Base-by-base conservation (phyloP, 176 grass and related monocot species). In the Areca catechu region DNA sequence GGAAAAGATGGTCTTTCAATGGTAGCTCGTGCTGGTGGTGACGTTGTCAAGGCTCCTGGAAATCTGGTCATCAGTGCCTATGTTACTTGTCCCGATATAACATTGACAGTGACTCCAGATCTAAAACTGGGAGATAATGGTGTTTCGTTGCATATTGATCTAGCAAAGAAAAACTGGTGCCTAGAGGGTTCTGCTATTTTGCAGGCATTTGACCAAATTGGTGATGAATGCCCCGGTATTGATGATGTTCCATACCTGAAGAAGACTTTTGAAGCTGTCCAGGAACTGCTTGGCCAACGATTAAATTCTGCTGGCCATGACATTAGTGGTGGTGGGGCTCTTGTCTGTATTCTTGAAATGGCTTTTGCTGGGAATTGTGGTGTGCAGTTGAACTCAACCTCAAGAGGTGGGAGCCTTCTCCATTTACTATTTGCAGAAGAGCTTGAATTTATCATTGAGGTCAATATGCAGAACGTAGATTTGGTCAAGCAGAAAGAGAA, bases 1-100 rank as follows among this genome's bases (percentile, higher is more conserved):
- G 86, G 92, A 27, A 97, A 97, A 21, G 92, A 91, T 62, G 88
- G 92, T 82, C 86, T 97, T 69, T 97, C 92, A 48, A 97, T 91
- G 92, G 92, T 86, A 19, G 86, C 83, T 61, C 83, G 87, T 54
- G 85, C 71, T 25, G 72, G 74, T 53, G 80, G 81, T 51, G 86
- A 97, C 69, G 75, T 91, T 27, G 83, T 97, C 51, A 97, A 97
- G 52, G 86, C 86, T 57, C 86, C 92, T 12, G 86, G 92, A 74
- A 97, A 91, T 82, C 79, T 97, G 21, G 83, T 97, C 67, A 85
- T 97, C 65, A 87, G 83, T 74, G 60, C 86, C 19, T 97, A 97
- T 53, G 86, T 87, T 25, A 91, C 92, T 43, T 91, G 86, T 72
- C 86, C 92, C 66, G 83, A 97, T 79, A 86, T 97, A 79, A 88